A percentile compares a stretch with the other conserved stretches of the same genome.
Conservation (phyloP, 2,329 filamentous ascomycete species). For the Mollisiaceae sp. region DNA sequence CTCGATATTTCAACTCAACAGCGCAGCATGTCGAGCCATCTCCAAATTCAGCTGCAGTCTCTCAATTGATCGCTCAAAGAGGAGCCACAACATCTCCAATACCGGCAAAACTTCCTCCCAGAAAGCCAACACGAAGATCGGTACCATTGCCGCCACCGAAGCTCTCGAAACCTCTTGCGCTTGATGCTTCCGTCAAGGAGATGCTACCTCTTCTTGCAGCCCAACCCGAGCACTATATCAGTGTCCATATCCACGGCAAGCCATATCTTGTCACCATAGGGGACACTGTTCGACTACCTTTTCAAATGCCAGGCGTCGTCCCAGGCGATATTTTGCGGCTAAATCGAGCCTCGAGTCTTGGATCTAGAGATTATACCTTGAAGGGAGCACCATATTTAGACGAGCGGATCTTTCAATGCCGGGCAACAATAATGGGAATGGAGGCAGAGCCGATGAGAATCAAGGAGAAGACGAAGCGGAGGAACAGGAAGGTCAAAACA, state of each 20-base stretch:
- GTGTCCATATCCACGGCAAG: conserved; percentile 77
- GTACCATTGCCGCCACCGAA: conserved; percentile 30
- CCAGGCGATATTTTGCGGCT: conserved; percentile 88
- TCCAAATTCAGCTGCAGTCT: conserved; percentile 29
- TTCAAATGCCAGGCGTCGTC: conserved; percentile 75
- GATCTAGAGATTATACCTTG: conserved; percentile 88
- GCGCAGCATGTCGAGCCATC: conserved; percentile 52
- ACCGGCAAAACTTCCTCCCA: background rate
- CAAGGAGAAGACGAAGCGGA: conserved; percentile 83
- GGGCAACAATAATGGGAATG: conserved; percentile 81
- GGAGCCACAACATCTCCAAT: conserved; percentile 14
- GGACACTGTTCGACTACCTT: conserved; percentile 77
- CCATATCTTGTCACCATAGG: conserved; percentile 81
- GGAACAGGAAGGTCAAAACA: conserved; percentile 72
- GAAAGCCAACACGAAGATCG: conserved; percentile 28
- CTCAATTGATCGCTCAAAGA: conserved; percentile 25
- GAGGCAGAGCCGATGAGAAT: conserved; percentile 80
- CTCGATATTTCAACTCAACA: conserved; percentile 55
- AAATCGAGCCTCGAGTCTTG: conserved; percentile 81
- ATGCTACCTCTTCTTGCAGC: conserved; percentile 74
- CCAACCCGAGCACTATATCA: conserved; percentile 79
- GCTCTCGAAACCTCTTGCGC: conserved; percentile 38
- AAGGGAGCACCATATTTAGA: conserved; percentile 84
- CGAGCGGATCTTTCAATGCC: conserved; percentile 81
- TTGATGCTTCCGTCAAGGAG: conserved; percentile 61